Conservation (phyloP, 2,329 filamentous ascomycete genomes). For the Pseudogymnoascus sp. region DNA sequence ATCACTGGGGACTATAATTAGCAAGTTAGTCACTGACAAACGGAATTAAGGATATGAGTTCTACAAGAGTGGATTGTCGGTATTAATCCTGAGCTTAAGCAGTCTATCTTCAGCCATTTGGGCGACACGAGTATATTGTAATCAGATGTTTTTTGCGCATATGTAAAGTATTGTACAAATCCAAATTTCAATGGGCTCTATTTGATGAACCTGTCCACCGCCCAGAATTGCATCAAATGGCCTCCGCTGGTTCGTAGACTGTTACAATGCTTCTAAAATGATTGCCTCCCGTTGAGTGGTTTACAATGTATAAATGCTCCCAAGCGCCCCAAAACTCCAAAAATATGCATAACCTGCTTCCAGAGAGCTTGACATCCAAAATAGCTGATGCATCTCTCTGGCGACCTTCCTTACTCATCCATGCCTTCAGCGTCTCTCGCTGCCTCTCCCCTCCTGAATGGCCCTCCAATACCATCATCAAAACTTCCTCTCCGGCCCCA, state of each 20-base stretch:
- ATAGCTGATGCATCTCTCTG: not conserved
- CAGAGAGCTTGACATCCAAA: not conserved
- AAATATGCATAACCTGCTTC: not conserved
- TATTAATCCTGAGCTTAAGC: no score
- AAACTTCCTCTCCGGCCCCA: conserved; percentile 77
- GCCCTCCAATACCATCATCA: conserved; percentile 19
- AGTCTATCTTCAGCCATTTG: no score
- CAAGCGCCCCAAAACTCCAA: not conserved
- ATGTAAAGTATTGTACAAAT: conserved; percentile 2
- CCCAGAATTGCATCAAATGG: conserved; percentile 1
- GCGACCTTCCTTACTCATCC: not conserved
- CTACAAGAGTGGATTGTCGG: no score
- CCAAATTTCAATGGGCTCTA: not conserved
- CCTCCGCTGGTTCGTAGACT: conserved; percentile 7
- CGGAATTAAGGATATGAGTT: no score
- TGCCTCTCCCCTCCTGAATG: not conserved
- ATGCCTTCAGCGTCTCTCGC: not conserved
- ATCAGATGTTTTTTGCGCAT: not conserved
- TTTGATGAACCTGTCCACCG: not conserved
- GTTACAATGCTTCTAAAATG: conserved; percentile 7
- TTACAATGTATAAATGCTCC: conserved; percentile 4
- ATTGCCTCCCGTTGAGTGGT: conserved; percentile 6
- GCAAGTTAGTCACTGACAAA: no score
- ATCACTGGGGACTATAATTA: no score
- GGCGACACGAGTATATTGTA: not conserved